Evolutionary conservation across 257 asterid genomes (phyloP), one percentile per base, ranked within the genome.

Genomic region (Lycium ferocissimum): DNA sequence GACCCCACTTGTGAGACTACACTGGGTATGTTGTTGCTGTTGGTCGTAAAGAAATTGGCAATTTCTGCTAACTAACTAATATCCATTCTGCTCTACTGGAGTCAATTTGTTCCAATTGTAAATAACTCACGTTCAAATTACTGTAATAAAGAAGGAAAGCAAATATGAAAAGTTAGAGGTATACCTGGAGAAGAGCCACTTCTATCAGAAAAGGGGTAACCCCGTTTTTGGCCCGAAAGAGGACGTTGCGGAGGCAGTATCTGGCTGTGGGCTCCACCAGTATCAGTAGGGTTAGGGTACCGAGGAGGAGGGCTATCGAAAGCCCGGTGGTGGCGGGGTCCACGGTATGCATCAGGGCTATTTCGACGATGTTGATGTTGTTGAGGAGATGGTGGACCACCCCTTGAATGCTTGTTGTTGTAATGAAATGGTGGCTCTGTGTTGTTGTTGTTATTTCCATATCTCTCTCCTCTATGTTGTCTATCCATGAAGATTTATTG

Each of bases 221-320:
- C 96, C 47, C 99, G 93, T 84, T 94, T 95, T 85, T 95, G 97
- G 78, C 98, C 98, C 5, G 94, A 47, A 43, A 93, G 88, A 10
- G 90, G 81, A 76, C 2, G 22, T 22, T 62, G 47, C 5, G 14
- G 81, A 13, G 81, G 93, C 40, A 89, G 90, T 91, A 86, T 81
- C 43, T 86, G 87, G 63, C 33, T 1, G 33, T 26, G 33, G 33
- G 33, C 33, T 26, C 33, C 84, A n/a, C 79, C 84, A 43, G 86
- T 80, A 33, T 85, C 88, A n/a, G 91, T 89, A 67, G 83, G 83
- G 22, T 84, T 82, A 7, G 89, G 93, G 88, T 88, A 88, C 22
- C 91, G 90, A 35, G 97, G 94, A 35, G 97, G 94, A 59, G 86
- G 79, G 67, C 67, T 84, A 62, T 61, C 75, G 17, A 84, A 84